phyloP scores from a whole-genome alignment of 2,329 filamentous ascomycete species.

The Fusarium sp. region DNA sequence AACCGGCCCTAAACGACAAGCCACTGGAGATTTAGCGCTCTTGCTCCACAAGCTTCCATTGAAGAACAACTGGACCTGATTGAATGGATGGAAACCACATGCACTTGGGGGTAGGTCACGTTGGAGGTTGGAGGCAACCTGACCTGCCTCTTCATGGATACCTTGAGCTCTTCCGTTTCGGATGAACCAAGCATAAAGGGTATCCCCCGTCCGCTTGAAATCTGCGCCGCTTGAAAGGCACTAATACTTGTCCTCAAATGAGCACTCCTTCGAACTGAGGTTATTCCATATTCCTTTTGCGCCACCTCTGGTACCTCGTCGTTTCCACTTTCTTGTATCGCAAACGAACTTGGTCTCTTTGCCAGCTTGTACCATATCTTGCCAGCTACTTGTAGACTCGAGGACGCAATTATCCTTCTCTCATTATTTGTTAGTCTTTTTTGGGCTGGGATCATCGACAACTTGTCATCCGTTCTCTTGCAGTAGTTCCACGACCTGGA shows the following conservation, averaged over 20 bases:
- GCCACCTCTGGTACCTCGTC: background rate
- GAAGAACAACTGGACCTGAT: slow-evolving; percentile 21
- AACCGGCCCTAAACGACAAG: slow-evolving; percentile 33
- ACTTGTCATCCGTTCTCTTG: slow-evolving; percentile 12
- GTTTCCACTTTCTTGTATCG: slow-evolving; percentile 1
- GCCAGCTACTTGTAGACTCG: slow-evolving; percentile 3
- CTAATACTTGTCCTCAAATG: background rate
- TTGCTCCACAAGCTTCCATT: slow-evolving; percentile 32
- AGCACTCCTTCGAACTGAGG: background rate
- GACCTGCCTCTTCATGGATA: slow-evolving; percentile 13
- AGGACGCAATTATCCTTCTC: background rate
- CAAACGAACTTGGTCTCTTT: background rate
- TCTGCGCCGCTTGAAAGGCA: slow-evolving; percentile 12
- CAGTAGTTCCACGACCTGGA: slow-evolving; percentile 29
- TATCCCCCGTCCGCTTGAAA: slow-evolving; percentile 30
- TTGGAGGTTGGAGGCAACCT: slow-evolving; percentile 39
- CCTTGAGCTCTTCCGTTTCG: slow-evolving; percentile 25
- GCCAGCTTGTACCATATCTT: slow-evolving; percentile 3
- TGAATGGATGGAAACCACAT: slow-evolving; percentile 22
- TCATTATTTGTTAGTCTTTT: background rate
- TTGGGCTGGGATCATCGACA: slow-evolving; percentile 17
- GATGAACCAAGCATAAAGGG: slow-evolving; percentile 38
- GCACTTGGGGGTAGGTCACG: slow-evolving; percentile 31
- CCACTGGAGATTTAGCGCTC: slow-evolving; percentile 35
- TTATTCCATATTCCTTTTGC: slow-evolving; percentile 7